Percentiles rank a stretch among this genome's conserved stretches.
These are phyloP conservation scores for Pichia scutulata DNA, from an alignment of 805 yeast genomes.

Conservation along the genomic window DNA sequence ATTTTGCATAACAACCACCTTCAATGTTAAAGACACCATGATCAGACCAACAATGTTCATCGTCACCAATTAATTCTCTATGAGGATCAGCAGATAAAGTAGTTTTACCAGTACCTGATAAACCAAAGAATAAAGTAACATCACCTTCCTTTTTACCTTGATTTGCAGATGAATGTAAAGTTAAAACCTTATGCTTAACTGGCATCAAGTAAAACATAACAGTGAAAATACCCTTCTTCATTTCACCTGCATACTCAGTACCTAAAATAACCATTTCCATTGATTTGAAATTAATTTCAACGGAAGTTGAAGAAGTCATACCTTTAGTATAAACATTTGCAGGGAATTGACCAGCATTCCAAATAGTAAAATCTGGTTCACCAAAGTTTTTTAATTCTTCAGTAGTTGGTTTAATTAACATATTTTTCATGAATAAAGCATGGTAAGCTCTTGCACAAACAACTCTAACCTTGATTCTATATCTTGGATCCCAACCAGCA, in stretches of 20 bases:
- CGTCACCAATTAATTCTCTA: slow-evolving; percentile 93
- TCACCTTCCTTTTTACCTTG: slow-evolving; percentile 78
- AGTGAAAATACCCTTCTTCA: slow-evolving; percentile 98
- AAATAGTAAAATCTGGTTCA: slow-evolving; percentile 95
- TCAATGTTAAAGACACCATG: slow-evolving; percentile 97
- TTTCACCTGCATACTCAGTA: slow-evolving; percentile 98
- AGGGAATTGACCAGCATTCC: slow-evolving; percentile 98
- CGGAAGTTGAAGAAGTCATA: slow-evolving; percentile 94
- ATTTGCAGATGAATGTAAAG: slow-evolving; percentile 92
- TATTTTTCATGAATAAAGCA: slow-evolving; percentile 95
- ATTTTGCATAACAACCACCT: slow-evolving; percentile 99
- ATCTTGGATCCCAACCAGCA: slow-evolving; percentile 99
- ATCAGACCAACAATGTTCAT: slow-evolving; percentile 99
- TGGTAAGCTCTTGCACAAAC: slow-evolving; percentile 98
- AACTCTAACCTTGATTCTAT: slow-evolving; percentile 90
- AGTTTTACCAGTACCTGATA: slow-evolving; percentile 98
- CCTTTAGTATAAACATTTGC: slow-evolving; percentile 95
- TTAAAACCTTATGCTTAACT: slow-evolving; percentile 79
- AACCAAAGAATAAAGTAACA: slow-evolving; percentile 91
- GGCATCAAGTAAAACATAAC: slow-evolving; percentile 99
- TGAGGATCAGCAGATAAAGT: slow-evolving; percentile 94
- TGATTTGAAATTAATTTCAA: slow-evolving; percentile 91
- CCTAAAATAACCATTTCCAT: slow-evolving; percentile 99
- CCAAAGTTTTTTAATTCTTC: slow-evolving; percentile 87
- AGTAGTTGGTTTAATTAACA: slow-evolving; percentile 90